Percentiles rank a stretch among this genome's conserved stretches.
Evolutionary conservation across 1,284 basidiomycete species (phyloP).

Genomic region (Ganoderma lucidum): DNA sequence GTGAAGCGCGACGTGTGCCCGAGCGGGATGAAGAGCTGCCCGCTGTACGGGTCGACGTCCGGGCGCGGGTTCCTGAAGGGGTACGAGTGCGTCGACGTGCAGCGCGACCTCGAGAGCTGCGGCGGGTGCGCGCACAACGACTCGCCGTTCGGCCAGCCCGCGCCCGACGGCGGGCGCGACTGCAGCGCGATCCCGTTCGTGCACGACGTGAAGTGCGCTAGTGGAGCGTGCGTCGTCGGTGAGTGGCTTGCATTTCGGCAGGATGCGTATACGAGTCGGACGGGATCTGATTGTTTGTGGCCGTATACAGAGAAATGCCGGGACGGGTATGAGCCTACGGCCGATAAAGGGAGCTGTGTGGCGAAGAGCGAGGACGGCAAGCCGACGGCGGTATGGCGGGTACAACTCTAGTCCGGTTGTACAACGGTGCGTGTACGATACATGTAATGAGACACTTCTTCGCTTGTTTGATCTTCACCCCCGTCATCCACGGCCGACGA

Average conservation of each 20-base stretch:
- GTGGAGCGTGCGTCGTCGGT: conserved; percentile 35
- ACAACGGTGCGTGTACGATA: background rate
- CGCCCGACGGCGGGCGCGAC: conserved; percentile 32
- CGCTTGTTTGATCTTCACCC: background rate
- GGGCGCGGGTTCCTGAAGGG: conserved; percentile 24
- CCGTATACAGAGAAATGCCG: conserved; percentile 24
- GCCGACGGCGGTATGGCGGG: conserved; percentile 3
- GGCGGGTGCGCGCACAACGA: conserved; percentile 36
- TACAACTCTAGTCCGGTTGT: background rate
- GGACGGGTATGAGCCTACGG: conserved; percentile 23
- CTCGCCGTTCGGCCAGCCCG: conserved; percentile 33
- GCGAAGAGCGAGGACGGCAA: conserved; percentile 5
- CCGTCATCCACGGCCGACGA: conserved; percentile 36
- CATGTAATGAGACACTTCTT: background rate
- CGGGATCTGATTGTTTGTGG: background rate
- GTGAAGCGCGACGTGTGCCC: conserved; percentile 24
- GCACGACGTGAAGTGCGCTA: conserved; percentile 31
- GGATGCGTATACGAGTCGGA: background rate
- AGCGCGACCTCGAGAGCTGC: conserved; percentile 38
- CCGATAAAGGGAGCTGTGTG: conserved; percentile 26
- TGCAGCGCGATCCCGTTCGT: conserved; percentile 39
- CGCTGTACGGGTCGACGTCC: conserved; percentile 27
- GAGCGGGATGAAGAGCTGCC: conserved; percentile 30
- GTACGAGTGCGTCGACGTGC: conserved; percentile 37
- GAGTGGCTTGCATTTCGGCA: conserved; percentile 17